phyloP scores from a whole-genome alignment of 345 rosid genomes.

The Pistacia integerrima region DNA sequence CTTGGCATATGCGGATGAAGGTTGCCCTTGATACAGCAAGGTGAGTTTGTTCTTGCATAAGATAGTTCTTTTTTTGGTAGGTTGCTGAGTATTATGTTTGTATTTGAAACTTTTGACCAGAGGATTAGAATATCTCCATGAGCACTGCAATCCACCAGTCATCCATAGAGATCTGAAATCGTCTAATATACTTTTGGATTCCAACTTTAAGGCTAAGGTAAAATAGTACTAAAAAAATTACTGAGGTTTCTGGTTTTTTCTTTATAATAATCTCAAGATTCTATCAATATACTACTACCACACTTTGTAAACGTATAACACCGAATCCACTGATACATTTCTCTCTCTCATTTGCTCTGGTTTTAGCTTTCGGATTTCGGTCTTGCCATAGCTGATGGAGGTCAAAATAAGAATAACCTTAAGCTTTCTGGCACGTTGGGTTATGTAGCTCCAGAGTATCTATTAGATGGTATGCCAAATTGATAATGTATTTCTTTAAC shows the following conservation, averaged over 20 bases:
- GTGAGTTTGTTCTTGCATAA: slow-evolving; percentile 39
- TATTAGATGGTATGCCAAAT: slow-evolving; percentile 68
- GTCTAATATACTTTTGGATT: slow-evolving; percentile 86
- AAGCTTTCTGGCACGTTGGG: slow-evolving; percentile 97
- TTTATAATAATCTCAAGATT: not conserved
- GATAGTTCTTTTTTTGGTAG: not conserved
- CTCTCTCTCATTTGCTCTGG: slow-evolving; percentile 16
- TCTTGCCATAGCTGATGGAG: slow-evolving; percentile 76
- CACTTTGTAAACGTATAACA: slow-evolving; percentile 5
- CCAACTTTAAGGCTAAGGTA: slow-evolving; percentile 95
- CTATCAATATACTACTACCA: slow-evolving; percentile 8
- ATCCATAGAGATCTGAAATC: slow-evolving; percentile 99
- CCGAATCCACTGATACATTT: not conserved
- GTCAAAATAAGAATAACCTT: slow-evolving; percentile 65
- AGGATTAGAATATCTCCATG: slow-evolving; percentile 95
- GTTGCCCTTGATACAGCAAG: slow-evolving; percentile 89
- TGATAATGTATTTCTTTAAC: not conserved
- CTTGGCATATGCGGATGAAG: slow-evolving; percentile 91
- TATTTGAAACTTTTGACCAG: slow-evolving; percentile 47
- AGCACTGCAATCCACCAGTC: slow-evolving; percentile 83
- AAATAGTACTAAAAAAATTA: slow-evolving; percentile 5
- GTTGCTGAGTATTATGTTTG: slow-evolving; percentile 1
- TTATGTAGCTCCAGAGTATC: slow-evolving; percentile 94
- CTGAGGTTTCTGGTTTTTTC: slow-evolving; percentile 3
- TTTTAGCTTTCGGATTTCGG: slow-evolving; percentile 96